phyloP scores from a whole-genome alignment of 345 rosid genomes.

The Mangifera indica region DNA sequence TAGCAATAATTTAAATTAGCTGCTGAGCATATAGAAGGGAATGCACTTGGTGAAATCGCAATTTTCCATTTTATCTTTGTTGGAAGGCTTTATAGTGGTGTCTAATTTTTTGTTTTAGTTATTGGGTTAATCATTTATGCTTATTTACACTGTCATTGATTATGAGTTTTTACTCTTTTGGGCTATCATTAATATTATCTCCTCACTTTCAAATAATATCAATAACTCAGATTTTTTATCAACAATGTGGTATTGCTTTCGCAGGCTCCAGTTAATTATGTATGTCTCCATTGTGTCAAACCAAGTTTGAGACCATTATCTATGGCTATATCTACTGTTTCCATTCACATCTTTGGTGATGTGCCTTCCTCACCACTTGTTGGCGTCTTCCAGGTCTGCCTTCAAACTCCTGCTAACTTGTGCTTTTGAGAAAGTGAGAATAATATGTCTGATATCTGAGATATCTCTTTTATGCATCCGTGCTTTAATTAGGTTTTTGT shows the following conservation, averaged over 20 bases:
- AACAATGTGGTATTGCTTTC: conserved; percentile 13
- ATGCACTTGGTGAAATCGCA: neutral
- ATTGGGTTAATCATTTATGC: neutral
- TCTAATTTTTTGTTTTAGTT: too few species aligned
- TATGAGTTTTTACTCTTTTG: neutral
- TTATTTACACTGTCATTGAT: neutral
- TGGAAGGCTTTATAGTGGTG: neutral
- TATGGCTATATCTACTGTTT: conserved; percentile 89
- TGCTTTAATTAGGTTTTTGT: neutral
- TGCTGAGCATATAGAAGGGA: neutral
- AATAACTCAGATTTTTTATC: neutral
- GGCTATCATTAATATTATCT: conserved; percentile 5
- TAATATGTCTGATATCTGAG: neutral
- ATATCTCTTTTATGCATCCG: neutral
- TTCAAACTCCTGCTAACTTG: conserved; percentile 2
- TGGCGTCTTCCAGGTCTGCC: conserved; percentile 80
- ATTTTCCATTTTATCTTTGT: neutral
- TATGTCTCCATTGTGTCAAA: conserved; percentile 87
- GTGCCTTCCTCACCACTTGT: conserved; percentile 98
- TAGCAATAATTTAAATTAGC: neutral
- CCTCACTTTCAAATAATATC: neutral
- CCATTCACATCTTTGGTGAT: conserved; percentile 93
- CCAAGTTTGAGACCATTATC: conserved; percentile 91
- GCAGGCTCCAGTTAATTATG: conserved; percentile 93
- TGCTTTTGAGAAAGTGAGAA: neutral